Base-by-base conservation (phyloP, 202 grass and related monocot species). In the Setaria viridis region DNA sequence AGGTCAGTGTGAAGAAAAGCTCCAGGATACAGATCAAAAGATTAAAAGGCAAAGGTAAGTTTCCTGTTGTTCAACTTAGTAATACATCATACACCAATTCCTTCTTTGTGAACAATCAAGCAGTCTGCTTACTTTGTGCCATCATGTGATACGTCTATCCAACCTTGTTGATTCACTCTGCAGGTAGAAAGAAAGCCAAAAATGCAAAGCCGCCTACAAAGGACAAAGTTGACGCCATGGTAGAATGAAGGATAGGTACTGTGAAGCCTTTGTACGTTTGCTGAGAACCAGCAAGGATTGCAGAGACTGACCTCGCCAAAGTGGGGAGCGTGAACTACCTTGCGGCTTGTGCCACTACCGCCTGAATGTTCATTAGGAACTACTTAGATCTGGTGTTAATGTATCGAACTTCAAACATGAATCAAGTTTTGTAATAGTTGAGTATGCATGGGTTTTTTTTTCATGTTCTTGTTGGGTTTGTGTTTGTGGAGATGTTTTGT, bases 1-100 rank as follows among this genome's bases (percentile, higher is more conserved):
- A 91, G 79, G 63, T 95, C 56, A 86, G 51, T 74, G 46, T 95
- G 81, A 95, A 95, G 81, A 95, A 91, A 85, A 74, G 55, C 58
- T 87, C 93, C 78, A 93, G 75, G 59, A 45, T 95, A 78, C 85
- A 95, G 74, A 87, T 95, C 78, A 93, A 93, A 74, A 87, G 84
- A 93, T 85, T 93, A 57, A 93, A 87, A 85, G 81, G 88, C 68
- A 95, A 91, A 89, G 88, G 93, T 88, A 86, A 64, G 54, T 21
- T 79, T 9, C 69, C 14, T 50, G 10, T 25, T 66, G 12, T 63
- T 81, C 21, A 64, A 70, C 14, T 42, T 41, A 30, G 1, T 82
- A 53, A 70, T 50, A 67, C 49, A 65, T 70, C 21, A 64, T 41
- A 48, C 54, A 19, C 10, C 2, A n/a, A 11, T 71, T 82, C 46